Base-by-base conservation (phyloP, 345 rosid genomes). In the Mallotus nudiflorus region DNA sequence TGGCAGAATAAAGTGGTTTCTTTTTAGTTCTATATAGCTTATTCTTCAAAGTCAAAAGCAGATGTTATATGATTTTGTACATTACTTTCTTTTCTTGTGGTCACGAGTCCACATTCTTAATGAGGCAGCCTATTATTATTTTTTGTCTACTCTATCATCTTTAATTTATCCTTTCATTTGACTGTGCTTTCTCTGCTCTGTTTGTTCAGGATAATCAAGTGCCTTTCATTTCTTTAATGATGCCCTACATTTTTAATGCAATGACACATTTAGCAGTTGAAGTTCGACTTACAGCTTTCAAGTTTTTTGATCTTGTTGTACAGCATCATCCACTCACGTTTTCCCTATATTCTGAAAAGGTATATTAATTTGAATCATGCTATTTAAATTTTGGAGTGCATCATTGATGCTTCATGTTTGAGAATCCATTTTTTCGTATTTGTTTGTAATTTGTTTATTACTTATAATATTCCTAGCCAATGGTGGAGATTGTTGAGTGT, bases 221-320 rank as follows among this genome's bases (percentile, higher is more conserved):
- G 44, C 88, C 78, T 63, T 58, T 89, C 27, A 73, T 92, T 77
- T 82, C 93, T 60, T 81, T 83, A 69, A 76, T 90, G 87, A 88
- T 90, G 97, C 76, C 88, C 18, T 85, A 85, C 68, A 86, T 92
- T 66, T 95, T 92, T 68, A 83, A 68, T 33, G 96, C 93, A 19
- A 91, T 90, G 99, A 85, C 91, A 49, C 70, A 85, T 81, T 83
- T 89, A 69, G 77, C 87, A 22, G 65, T 90, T 65, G 97, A 95
- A 27, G 87, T 95, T 77, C 96, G 95, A 62, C 71, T 92, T 84
- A 90, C 85, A 93, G 97, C 97, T 68, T 92, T 95, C 86, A 87
- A 81, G 57, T 84, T 87, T 77, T 75, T 86, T 55, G 87, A 90
- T 66, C 93, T 85, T 54, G 85, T 86, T 68, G 87, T 95, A 19